Base-by-base conservation (phyloP, 148 eudicot genomes). In the Rhododendron williamsianum region DNA sequence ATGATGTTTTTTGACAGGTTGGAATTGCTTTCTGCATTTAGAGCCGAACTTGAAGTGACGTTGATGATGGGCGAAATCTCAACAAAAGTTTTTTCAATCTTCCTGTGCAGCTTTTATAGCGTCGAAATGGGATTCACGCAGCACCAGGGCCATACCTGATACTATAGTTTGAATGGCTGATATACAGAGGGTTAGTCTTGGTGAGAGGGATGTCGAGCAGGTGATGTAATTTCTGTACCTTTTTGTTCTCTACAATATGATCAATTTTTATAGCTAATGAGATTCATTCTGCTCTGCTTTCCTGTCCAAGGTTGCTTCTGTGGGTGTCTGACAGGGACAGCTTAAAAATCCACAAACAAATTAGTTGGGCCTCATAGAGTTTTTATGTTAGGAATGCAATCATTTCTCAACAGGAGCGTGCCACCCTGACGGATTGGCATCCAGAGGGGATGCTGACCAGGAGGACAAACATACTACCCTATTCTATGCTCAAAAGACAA, bases 201-300 rank as follows among this genome's bases (percentile, higher is more conserved):
- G 83, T 33, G 90, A 89, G 63, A 86, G 90, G 87, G 78, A 87
- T 67, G 81, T 76, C 36, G 88, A 81, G 35, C 90, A 89, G 89
- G 90, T 89, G 85, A 30, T 77, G 30, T 63, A 4, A n/a, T 52
- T 72, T 67, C 30, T 38, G 4, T 41, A 72, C 18, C 23, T 72
- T 56, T 54, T 84, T 1, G 21, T 48, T 71, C 41, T 71, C 13
- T 33, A 33, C 4, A 69, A 21, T 8, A 8, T 19, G 25, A 33
- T 2, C 79, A 46, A 30, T 41, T 46, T 48, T 33, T 30, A 27
- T n/a, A n/a, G 80, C 81, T 11, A 51, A 60, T 52, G 41, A 74
- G 46, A 51, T 25, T n/a, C 46, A 12, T 67, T n/a, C 46, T 82
- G 36, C 54, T 46, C 49, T 45, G 8, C 8, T 83, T 43, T 30